phyloP scores from a whole-genome alignment of 208 protist genomes.

The Leishmania aethiopica region DNA sequence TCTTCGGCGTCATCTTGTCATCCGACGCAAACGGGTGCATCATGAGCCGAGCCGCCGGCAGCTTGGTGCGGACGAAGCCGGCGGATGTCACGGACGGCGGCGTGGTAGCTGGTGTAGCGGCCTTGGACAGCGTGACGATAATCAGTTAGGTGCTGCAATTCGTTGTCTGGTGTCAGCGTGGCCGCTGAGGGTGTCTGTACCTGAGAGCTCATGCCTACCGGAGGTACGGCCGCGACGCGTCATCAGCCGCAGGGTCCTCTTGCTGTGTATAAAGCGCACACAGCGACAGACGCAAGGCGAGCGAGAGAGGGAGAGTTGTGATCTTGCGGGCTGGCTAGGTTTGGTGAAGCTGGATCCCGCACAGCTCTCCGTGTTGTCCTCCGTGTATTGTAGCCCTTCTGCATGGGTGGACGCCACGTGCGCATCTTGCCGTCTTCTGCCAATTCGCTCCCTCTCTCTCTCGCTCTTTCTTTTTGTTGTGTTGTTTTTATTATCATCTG shows the following conservation, averaged over 20 bases:
- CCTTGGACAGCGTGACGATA: constrained; percentile 81
- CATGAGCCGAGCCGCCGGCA: constrained; percentile 80
- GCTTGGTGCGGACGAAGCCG: constrained; percentile 92
- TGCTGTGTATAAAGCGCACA: neutral
- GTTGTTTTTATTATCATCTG: no score
- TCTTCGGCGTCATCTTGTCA: constrained; percentile 82
- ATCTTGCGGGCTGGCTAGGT: neutral
- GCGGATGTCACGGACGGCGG: constrained; percentile 92
- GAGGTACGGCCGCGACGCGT: neutral
- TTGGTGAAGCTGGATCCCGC: neutral
- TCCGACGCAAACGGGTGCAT: constrained; percentile 24
- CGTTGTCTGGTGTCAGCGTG: neutral
- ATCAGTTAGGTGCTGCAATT: neutral
- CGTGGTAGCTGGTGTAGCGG: constrained; percentile 93
- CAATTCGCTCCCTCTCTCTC: no score
- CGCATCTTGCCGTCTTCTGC: neutral
- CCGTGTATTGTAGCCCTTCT: neutral
- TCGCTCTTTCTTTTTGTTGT: no score
- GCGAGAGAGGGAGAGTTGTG: neutral
- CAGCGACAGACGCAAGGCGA: no score
- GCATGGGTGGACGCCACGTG: neutral
- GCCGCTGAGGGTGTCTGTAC: neutral
- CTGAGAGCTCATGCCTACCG: neutral
- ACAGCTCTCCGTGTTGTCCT: neutral
- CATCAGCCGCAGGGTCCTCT: neutral